A percentile compares a stretch with the other conserved stretches of the same genome.
These are phyloP conservation scores for Claviceps sorghi DNA, from an alignment of 2,329 filamentous ascomycete species.

Conservation along the genomic window DNA sequence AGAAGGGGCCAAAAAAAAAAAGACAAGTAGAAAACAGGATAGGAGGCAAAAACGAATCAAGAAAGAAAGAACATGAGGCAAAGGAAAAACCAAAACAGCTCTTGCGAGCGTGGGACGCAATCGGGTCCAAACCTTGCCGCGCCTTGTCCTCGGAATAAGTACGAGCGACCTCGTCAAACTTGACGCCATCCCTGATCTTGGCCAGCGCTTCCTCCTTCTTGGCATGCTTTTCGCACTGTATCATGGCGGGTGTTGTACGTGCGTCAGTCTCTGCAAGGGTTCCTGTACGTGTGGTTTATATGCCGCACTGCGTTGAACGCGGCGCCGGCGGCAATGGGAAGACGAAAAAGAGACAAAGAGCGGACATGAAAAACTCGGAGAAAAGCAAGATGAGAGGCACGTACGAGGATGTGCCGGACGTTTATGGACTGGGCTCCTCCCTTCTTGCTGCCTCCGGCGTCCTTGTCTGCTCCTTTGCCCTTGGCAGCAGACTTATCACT, in stretches of 20 bases:
- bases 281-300: not conserved
- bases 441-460: slow-evolving; percentile 25
- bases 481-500: not conserved
- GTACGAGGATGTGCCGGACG: slow-evolving; percentile 55
- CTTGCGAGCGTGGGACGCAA: not conserved
- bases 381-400: slow-evolving; percentile 1
- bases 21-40: not conserved
- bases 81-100: not conserved
- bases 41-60: not conserved
- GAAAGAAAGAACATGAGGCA: not conserved
- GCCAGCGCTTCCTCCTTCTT: slow-evolving; percentile 63
- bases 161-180: slow-evolving; percentile 61
- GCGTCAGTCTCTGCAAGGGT: not conserved
- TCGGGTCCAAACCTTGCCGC: slow-evolving; percentile 35
- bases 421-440: slow-evolving; percentile 57
- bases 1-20: not conserved
- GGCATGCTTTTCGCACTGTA: slow-evolving; percentile 56
- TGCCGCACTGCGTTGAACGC: not conserved
- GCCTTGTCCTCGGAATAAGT: slow-evolving; percentile 68
- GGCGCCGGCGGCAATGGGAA: not conserved
- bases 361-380: not conserved
- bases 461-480: slow-evolving; percentile 14
- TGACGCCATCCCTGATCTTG: slow-evolving; percentile 50
- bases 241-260: not conserved
- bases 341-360: not conserved